Evolutionary conservation across 2,329 filamentous ascomycete genomes (phyloP).

Genomic region (Ophiosphaerella herpotricha): DNA sequence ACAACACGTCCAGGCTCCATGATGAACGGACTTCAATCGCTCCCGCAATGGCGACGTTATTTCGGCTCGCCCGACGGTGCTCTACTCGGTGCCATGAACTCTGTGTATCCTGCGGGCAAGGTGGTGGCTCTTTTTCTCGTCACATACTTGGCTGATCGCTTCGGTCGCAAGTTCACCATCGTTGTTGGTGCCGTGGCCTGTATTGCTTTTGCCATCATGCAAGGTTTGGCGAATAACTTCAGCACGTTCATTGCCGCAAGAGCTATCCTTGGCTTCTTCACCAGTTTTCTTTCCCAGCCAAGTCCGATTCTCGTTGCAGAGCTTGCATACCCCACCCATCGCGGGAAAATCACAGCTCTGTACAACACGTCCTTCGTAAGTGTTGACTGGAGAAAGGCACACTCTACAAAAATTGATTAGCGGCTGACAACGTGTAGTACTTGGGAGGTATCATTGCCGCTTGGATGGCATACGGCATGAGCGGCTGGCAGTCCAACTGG

Average conservation of each 20-base stretch:
- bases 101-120: conserved; percentile 14
- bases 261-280: conserved; percentile 33
- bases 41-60: conserved; percentile 19
- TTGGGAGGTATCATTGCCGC: conserved; percentile 48
- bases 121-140: conserved; percentile 31
- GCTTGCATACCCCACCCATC: conserved; percentile 48
- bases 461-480: conserved; percentile 53
- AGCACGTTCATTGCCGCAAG: background rate
- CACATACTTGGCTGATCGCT: conserved; percentile 39
- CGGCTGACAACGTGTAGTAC: conserved; percentile 38
- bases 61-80: conserved; percentile 19
- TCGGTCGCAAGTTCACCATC: conserved; percentile 40
- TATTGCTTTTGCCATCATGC: background rate
- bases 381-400: background rate
- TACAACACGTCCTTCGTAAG: conserved; percentile 27
- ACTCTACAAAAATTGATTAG: background rate
- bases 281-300: conserved; percentile 45
- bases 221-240: background rate
- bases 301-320: conserved; percentile 48
- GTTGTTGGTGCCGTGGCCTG: background rate
- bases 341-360: conserved; percentile 39
- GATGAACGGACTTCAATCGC: conserved; percentile 34
- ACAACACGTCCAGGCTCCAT: conserved; percentile 31
- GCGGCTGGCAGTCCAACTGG: conserved; percentile 39
- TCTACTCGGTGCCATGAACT: conserved; percentile 10